Conservation (phyloP, 805 yeast species). For the Myxozyma vanderwaltii region DNA sequence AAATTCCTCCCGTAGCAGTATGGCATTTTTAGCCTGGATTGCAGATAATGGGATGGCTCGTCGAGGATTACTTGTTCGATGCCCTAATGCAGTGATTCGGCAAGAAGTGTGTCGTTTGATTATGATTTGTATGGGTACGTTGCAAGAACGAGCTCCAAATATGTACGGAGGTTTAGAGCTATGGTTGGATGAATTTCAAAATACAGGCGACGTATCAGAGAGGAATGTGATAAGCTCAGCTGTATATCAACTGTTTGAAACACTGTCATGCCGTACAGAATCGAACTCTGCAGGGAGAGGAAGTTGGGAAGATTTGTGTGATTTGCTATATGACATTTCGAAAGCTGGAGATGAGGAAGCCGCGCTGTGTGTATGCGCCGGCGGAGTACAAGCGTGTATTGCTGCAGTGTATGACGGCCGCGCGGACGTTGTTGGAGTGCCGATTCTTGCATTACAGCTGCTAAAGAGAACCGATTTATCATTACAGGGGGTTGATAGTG, state of each 20-base stretch:
- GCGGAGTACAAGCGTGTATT: conserved; percentile 12
- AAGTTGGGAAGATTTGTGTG: conserved; percentile 21
- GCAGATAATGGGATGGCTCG: not conserved
- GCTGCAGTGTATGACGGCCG: conserved; percentile 14
- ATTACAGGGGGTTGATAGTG: not conserved
- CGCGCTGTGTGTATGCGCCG: conserved; percentile 19
- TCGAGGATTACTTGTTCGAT: conserved; percentile 19
- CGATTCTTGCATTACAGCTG: not conserved
- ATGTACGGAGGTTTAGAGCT: conserved; percentile 15
- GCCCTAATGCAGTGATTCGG: conserved; percentile 18
- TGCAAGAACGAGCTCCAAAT: conserved; percentile 6
- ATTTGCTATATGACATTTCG: conserved; percentile 10
- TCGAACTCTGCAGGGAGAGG: conserved; percentile 4
- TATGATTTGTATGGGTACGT: not conserved
- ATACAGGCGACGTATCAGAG: not conserved
- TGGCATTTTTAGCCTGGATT: conserved; percentile 24
- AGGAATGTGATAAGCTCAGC: not conserved
- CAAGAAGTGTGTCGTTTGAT: conserved; percentile 15
- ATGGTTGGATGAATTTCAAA: conserved; percentile 10
- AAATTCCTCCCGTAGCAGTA: not conserved
- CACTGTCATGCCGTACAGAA: not conserved
- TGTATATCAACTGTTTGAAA: not conserved
- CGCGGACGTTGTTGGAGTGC: conserved; percentile 12
- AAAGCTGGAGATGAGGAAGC: conserved; percentile 14
- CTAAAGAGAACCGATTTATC: conserved; percentile 8